Evolutionary conservation across 305 asterid species (phyloP).

Genomic region (Lippia alba): DNA sequence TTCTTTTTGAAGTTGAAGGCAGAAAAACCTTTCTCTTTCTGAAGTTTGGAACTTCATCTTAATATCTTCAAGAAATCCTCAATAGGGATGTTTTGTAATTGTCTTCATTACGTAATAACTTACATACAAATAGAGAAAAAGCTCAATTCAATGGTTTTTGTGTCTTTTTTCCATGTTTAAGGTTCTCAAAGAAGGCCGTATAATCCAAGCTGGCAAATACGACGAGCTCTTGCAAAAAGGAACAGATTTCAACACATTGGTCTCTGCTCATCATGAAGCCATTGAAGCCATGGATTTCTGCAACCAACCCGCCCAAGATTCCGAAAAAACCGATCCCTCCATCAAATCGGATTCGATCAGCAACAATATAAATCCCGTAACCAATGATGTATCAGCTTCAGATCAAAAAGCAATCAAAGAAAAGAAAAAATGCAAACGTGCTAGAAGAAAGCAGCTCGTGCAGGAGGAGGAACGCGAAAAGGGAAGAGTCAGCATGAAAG

Average conservation of each 20-base stretch:
- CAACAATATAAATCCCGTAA: slow-evolving; percentile 55
- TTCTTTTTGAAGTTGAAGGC: too few species aligned
- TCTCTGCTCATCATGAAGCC: slow-evolving; percentile 97
- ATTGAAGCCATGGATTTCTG: slow-evolving; percentile 93
- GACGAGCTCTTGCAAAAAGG: slow-evolving; percentile 96
- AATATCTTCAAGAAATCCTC: too few species aligned
- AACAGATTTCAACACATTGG: slow-evolving; percentile 86
- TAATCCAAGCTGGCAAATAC: slow-evolving; percentile 94
- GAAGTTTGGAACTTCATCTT: too few species aligned
- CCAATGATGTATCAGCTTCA: slow-evolving; percentile 66
- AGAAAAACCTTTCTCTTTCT: too few species aligned
- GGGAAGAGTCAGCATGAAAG: slow-evolving; percentile 98
- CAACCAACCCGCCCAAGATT: slow-evolving; percentile 63
- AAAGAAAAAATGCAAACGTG: slow-evolving; percentile 87
- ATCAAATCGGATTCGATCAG: slow-evolving; percentile 55
- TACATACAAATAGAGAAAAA: too few species aligned
- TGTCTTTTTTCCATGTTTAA: slow-evolving; percentile 35
- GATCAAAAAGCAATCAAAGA: slow-evolving; percentile 82
- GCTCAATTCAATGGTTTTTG: neutral
- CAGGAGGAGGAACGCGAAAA: slow-evolving; percentile 99
- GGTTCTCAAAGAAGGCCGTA: slow-evolving; percentile 91
- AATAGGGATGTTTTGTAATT: too few species aligned
- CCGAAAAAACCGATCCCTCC: slow-evolving; percentile 55
- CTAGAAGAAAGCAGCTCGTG: slow-evolving; percentile 91
- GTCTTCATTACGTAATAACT: too few species aligned